These are phyloP conservation scores for Kazachstania africana DNA, from an alignment of 805 yeast species.

Conservation along the genomic window DNA sequence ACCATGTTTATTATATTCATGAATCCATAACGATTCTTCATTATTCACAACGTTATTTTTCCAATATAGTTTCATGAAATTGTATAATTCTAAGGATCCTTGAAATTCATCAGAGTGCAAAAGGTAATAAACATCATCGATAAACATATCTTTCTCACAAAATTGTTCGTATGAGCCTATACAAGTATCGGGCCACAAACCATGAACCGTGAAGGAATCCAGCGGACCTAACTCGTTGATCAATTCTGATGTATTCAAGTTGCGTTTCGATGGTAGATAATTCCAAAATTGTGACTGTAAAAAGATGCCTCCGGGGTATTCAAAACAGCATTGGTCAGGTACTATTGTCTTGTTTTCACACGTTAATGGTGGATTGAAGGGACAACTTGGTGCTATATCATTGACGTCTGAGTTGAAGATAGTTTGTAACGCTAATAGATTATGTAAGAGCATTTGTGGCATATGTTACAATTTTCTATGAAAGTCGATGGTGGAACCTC, in stretches of 20 bases:
- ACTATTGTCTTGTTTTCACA: constrained; percentile 47
- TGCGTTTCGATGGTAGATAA: constrained; percentile 43
- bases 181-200: constrained; percentile 84
- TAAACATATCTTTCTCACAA: constrained; percentile 52
- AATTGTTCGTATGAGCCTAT: constrained; percentile 71
- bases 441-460: too few species aligned
- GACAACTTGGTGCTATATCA: constrained; percentile 29
- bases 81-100: constrained; percentile 39
- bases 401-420: too few species aligned
- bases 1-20: constrained; percentile 90
- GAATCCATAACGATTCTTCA: constrained; percentile 70
- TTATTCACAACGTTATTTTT: constrained; percentile 56
- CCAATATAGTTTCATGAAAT: constrained; percentile 55
- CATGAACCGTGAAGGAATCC: constrained; percentile 69
- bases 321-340: constrained; percentile 69
- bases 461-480: too few species aligned
- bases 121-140: constrained; percentile 37
- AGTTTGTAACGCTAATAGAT: too few species aligned
- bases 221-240: constrained; percentile 43
- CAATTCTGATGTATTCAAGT: constrained; percentile 14
- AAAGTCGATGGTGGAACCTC: too few species aligned
- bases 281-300: constrained; percentile 92
- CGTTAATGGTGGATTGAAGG: constrained; percentile 45
- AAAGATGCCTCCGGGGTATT: constrained; percentile 74
- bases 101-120: constrained; percentile 25